Percentiles rank a stretch among this genome's conserved stretches.
Evolutionary conservation across 768 basidiomycete genomes (phyloP).

Genomic region (Macrolepiota albuminosa): DNA sequence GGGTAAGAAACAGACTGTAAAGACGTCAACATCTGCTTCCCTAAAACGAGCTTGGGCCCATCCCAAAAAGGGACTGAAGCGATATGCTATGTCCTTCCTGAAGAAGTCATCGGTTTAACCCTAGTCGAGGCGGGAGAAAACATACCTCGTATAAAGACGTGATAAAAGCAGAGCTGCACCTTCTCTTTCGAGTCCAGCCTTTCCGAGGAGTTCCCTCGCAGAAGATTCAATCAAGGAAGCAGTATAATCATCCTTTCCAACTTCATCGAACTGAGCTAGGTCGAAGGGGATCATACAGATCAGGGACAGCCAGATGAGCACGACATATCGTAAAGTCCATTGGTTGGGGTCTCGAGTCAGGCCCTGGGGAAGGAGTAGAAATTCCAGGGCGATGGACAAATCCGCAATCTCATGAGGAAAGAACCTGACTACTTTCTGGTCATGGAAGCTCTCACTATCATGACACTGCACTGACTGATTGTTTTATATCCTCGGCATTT

Average conservation of each 20-base stretch:
- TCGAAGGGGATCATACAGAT: constrained; percentile 94
- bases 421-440: constrained; percentile 62
- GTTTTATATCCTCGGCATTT: constrained; percentile 91
- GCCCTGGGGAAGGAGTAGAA: constrained; percentile 46
- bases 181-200: constrained; percentile 81
- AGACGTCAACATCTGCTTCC: constrained; percentile 33
- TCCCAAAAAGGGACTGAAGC: constrained; percentile 48
- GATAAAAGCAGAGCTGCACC: constrained; percentile 80
- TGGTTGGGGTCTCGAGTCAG: constrained; percentile 37
- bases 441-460: constrained; percentile 9
- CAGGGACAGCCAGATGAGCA: constrained; percentile 91
- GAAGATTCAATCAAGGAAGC: constrained; percentile 51
- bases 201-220: constrained; percentile 53
- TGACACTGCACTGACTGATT: constrained; percentile 58
- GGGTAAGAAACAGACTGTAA: constrained; percentile 38
- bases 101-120: not conserved
- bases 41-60: constrained; percentile 38
- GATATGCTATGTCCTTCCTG: constrained; percentile 55
- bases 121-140: not conserved
- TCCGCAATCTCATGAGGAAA: constrained; percentile 92
- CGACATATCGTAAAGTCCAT: constrained; percentile 82
- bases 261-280: constrained; percentile 78
- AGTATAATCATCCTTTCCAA: constrained; percentile 45
- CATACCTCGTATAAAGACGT: constrained; percentile 74
- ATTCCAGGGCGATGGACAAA: constrained; percentile 68